Base-by-base conservation (phyloP, 352 stramenopile species). In the Phytophthora litchii region DNA sequence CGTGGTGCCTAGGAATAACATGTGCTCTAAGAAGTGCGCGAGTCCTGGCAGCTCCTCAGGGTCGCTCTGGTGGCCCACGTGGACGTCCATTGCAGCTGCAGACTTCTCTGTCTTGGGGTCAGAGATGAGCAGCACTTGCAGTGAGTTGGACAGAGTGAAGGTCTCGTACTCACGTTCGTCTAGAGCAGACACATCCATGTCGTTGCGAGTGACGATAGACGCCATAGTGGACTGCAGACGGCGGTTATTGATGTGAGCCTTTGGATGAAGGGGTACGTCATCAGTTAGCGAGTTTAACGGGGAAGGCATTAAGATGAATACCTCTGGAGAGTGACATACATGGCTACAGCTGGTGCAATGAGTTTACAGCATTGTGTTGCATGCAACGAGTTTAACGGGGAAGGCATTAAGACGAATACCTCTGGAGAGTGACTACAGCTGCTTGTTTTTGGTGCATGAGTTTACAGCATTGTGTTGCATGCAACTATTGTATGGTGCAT, bases 1-100 rank as follows among this genome's bases (percentile, higher is more conserved):
- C 40, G 87, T 66, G 23, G 96, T 99, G 11, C 97, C 97, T 4
- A 99, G 69, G 64, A 99, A 99, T 4, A 99, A 72, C 95, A 99
- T 98, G 83, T 99, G 96, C 71, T 99, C 96, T 35, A 87, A 59
- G 44, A 99, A 97, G 54, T 98, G 92, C 37, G 92, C 90, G 17
- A 97, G 81, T 0, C 92, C 92, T 1, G 92, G 88, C 7, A 98
- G 59, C 23, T 95, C 67, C 19, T 74, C 66, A 5, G 83, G 94
- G 79, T 98, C 94, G 54, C 83, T 92, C 62, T 96, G 87, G 60
- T 96, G 84, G 4, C 96, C 96, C 29, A 99, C 95, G 70, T 98
- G 86, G 14, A 99, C 94, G 71, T 97, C 90, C 85, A 99, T 97
- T 10, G 92, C 91, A 10, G 92, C 95, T 7, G 95, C 92, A 6